Percentiles rank a stretch among this genome's conserved stretches.
Conservation (phyloP, 495 filamentous ascomycete species). For the Penicillium cataractarum region DNA sequence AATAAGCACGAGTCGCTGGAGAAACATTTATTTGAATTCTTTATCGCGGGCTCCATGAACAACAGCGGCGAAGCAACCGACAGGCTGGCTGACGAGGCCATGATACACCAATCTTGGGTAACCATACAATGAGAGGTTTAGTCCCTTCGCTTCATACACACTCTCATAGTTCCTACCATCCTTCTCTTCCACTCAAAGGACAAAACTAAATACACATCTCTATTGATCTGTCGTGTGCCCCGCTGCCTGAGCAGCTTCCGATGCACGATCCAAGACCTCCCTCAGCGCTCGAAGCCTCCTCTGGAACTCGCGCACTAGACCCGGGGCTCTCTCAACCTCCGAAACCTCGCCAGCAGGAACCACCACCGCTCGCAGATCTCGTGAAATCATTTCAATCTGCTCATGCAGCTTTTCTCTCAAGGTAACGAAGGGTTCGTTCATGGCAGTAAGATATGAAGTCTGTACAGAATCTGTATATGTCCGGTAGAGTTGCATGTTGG, state of each 20-base stretch:
- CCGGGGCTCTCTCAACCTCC: background rate
- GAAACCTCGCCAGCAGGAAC: background rate
- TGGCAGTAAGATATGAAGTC: background rate
- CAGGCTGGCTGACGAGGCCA: background rate
- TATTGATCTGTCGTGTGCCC: background rate
- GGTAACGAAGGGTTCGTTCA: background rate
- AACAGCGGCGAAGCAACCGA: background rate
- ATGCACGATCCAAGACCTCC: background rate
- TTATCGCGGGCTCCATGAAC: background rate
- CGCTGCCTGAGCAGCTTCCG: background rate
- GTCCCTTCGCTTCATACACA: background rate
- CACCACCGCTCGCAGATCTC: background rate
- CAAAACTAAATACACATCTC: background rate
- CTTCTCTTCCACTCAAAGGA: background rate
- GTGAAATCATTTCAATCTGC: background rate
- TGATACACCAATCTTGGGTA: too few species aligned
- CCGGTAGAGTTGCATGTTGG: background rate
- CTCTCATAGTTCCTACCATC: background rate
- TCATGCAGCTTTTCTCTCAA: background rate
- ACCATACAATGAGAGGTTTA: too few species aligned
- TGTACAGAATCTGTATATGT: background rate
- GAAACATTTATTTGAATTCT: background rate
- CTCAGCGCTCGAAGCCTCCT: background rate
- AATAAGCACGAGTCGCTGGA: background rate
- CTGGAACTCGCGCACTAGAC: background rate